phyloP scores from a whole-genome alignment of 305 asterid genomes.

The Fraxinus angustifolia region DNA sequence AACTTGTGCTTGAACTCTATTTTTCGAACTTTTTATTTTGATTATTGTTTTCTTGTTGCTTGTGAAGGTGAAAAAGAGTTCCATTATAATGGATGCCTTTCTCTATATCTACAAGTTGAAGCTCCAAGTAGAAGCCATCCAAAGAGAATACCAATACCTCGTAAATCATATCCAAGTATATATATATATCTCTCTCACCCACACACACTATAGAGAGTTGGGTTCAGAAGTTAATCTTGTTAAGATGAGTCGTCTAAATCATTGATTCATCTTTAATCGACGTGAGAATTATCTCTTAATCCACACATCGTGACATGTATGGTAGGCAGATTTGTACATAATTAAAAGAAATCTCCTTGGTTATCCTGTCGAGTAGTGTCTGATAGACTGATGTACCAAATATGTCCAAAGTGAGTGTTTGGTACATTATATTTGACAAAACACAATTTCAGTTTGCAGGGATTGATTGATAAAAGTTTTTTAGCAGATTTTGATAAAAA shows the following conservation, averaged over 20 bases:
- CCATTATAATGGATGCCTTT: conserved; percentile 52
- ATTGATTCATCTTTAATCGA: too few species aligned
- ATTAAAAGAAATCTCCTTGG: not conserved
- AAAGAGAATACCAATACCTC: conserved; percentile 46
- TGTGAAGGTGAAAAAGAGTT: conserved; percentile 55
- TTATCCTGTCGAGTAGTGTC: not conserved
- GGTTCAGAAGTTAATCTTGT: too few species aligned
- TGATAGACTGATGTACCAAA: not conserved
- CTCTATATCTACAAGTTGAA: conserved; percentile 50
- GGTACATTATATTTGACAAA: not conserved
- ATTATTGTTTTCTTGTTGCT: not conserved
- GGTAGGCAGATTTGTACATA: not conserved
- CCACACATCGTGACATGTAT: too few species aligned
- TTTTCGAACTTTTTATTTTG: not conserved
- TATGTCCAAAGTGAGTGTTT: not conserved
- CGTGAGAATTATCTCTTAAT: too few species aligned
- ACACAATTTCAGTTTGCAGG: not conserved
- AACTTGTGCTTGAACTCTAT: not conserved
- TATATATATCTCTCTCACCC: not conserved
- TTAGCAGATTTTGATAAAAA: not conserved
- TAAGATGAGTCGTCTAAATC: too few species aligned
- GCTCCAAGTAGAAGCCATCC: conserved; percentile 57
- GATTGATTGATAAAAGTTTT: not conserved
- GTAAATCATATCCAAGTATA: conserved; percentile 41
- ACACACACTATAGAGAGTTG: not conserved